A percentile compares a stretch with the other conserved stretches of the same genome.
Conservation (phyloP, 1,284 basidiomycete genomes). For the Leccinum pachyderme region DNA sequence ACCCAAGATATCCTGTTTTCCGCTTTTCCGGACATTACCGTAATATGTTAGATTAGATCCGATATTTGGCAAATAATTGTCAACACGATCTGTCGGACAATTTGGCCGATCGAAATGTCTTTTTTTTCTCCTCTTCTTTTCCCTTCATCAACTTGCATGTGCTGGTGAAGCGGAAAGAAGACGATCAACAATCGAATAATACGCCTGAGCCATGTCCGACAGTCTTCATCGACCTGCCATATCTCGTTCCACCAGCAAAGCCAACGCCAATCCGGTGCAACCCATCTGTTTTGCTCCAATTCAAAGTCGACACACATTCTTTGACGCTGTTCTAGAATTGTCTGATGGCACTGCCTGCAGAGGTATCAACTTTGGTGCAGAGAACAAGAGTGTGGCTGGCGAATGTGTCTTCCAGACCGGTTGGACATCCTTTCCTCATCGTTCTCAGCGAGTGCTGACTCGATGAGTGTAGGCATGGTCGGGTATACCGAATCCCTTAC, state of each 20-base stretch:
- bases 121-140: conserved; percentile 40
- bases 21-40: background rate
- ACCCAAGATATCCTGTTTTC: background rate
- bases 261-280: conserved; percentile 46
- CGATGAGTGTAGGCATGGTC: conserved; percentile 79
- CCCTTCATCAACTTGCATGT: conserved; percentile 40
- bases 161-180: conserved; percentile 59
- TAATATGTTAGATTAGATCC: background rate
- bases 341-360: conserved; percentile 87
- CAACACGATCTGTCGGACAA: conserved; percentile 20
- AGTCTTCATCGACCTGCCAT: conserved; percentile 43
- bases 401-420: conserved; percentile 99
- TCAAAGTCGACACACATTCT: conserved; percentile 18
- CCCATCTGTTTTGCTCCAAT: conserved; percentile 50
- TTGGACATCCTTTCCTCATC: conserved; percentile 42
- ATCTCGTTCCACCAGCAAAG: conserved; percentile 44
- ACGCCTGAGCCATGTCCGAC: conserved; percentile 26
- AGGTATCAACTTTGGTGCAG: conserved; percentile 93
- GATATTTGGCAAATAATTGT: conserved; percentile 23
- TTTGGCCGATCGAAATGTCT: conserved; percentile 6
- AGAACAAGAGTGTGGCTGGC: conserved; percentile 88
- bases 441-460: conserved; percentile 10
- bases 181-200: conserved; percentile 21
- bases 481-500: conserved; percentile 99
- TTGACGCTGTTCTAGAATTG: conserved; percentile 83